These are phyloP conservation scores for Candida hungchunana DNA, from an alignment of 805 yeast genomes.

Conservation along the genomic window DNA sequence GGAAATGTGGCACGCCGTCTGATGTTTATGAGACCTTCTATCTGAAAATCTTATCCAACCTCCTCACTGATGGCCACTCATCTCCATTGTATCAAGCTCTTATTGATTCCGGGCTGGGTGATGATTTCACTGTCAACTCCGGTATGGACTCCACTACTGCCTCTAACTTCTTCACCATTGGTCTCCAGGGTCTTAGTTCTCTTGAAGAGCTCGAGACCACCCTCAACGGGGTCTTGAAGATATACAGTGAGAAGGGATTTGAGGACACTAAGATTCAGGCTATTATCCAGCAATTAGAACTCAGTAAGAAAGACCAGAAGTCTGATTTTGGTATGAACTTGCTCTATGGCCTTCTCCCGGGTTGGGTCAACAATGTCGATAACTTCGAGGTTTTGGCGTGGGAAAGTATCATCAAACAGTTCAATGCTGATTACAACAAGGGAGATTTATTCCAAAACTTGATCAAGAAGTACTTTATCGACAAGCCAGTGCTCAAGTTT, in stretches of 20 bases:
- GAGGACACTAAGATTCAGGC: conserved; percentile 69
- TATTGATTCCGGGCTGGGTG: conserved; percentile 79
- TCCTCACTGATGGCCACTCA: conserved; percentile 86
- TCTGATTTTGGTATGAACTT: conserved; percentile 85
- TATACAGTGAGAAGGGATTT: conserved; percentile 42
- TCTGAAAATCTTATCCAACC: conserved; percentile 62
- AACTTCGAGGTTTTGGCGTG: conserved; percentile 68
- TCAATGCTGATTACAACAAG: conserved; percentile 54
- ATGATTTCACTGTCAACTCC: conserved; percentile 81
- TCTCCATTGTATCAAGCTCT: conserved; percentile 85
- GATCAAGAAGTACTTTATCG: conserved; percentile 48
- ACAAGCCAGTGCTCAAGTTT: conserved; percentile 61
- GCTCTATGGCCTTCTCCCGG: conserved; percentile 69
- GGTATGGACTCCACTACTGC: conserved; percentile 85
- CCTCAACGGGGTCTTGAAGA: conserved; percentile 43
- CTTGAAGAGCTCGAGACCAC: conserved; percentile 41
- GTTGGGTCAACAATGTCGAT: conserved; percentile 81
- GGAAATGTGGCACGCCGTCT: conserved; percentile 76
- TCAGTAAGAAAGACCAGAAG: conserved; percentile 78
- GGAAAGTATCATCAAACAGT: conserved; percentile 52
- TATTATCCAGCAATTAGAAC: conserved; percentile 81
- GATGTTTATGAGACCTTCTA: conserved; percentile 68
- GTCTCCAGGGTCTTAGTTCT: conserved; percentile 73
- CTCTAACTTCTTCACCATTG: conserved; percentile 73
- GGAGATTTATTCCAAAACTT: conserved; percentile 59